Evolutionary conservation across 75 land plant genomes (phyloP).

Genomic region (Pinus tabuliformis): DNA sequence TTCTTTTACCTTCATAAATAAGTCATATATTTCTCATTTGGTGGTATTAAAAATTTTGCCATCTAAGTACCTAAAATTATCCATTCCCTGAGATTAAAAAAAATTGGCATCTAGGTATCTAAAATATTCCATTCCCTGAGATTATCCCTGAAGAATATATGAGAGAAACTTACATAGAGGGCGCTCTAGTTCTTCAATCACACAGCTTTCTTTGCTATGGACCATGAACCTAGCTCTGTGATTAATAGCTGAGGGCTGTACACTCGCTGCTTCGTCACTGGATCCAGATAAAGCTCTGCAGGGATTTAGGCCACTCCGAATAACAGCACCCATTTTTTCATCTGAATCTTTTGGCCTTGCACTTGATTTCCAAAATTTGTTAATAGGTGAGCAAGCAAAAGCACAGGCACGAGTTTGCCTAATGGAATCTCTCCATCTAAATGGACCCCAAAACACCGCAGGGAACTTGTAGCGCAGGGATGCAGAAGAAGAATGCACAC

Average conservation of each 20-base stretch:
- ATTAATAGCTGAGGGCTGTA: not conserved
- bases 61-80: not conserved
- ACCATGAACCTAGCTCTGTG: conserved; percentile 1
- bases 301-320: not conserved
- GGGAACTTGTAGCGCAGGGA: not conserved
- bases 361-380: not conserved
- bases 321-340: not conserved
- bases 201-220: not conserved
- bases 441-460: not conserved
- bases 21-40: not conserved
- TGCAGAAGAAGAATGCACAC: not conserved
- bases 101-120: no score
- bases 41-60: not conserved
- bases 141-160: not conserved
- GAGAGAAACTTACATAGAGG: conserved; percentile 1
- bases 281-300: conserved; percentile 10
- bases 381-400: not conserved
- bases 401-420: not conserved
- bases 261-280: conserved; percentile 6
- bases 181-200: conserved; percentile 11
- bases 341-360: not conserved
- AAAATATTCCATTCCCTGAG: not conserved
- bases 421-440: not conserved
- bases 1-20: not conserved
- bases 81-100: no score